A percentile compares a stretch with the other conserved stretches of the same genome.
phyloP scores from a whole-genome alignment of 768 basidiomycete genomes.

The Suillus discolor region DNA sequence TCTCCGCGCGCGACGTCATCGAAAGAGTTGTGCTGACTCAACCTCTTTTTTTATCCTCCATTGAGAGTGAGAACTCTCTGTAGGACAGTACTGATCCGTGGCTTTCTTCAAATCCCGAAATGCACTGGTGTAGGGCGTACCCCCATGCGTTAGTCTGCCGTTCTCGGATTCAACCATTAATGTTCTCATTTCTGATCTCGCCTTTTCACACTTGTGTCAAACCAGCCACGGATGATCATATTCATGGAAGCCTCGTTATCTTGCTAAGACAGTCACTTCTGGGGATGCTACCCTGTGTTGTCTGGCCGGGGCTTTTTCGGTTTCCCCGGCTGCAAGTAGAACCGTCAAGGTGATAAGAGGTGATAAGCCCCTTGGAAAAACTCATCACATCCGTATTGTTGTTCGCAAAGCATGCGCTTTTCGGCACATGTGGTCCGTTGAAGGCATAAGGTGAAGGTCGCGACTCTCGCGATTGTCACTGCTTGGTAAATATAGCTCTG shows the following conservation, averaged over 20 bases:
- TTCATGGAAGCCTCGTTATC: conserved; percentile 41
- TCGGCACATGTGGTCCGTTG: background rate
- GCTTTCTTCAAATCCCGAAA: too few relatives aligned
- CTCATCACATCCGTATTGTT: background rate
- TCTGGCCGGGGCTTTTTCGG: conserved; percentile 62
- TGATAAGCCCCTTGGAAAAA: background rate
- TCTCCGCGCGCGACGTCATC: background rate
- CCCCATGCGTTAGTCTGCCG: too few relatives aligned
- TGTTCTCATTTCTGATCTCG: background rate
- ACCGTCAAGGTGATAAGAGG: background rate
- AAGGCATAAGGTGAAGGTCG: background rate
- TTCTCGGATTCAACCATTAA: too few relatives aligned
- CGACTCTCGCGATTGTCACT: conserved; percentile 10
- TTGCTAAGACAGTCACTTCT: conserved; percentile 40
- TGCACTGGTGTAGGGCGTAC: too few relatives aligned
- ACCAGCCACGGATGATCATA: conserved; percentile 68
- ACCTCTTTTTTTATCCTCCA: background rate
- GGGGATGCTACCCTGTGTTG: conserved; percentile 64
- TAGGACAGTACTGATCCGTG: too few relatives aligned
- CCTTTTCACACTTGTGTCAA: conserved; percentile 60
- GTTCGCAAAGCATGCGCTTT: background rate
- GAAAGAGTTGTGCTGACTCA: conserved; percentile 2
- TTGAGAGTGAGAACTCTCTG: too few relatives aligned
- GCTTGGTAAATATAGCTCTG: conserved; percentile 7
- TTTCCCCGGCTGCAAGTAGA: conserved; percentile 51